Conservation (phyloP, 176 grass and related monocot species). For the Tillandsia fasciculata region DNA sequence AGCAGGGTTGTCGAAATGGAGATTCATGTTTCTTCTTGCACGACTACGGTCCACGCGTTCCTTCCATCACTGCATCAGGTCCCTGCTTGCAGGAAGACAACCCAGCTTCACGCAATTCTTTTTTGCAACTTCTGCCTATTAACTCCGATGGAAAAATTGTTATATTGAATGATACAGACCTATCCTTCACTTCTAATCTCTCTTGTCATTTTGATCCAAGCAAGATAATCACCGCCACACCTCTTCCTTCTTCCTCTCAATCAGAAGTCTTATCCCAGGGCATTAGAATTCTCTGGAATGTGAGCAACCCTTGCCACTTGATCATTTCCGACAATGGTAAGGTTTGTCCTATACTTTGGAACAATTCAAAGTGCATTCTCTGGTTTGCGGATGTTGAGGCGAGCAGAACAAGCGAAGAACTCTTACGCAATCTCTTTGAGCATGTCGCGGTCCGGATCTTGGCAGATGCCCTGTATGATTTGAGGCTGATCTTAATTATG, state of each 20-base stretch:
- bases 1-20: conserved; percentile 77
- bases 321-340: conserved; percentile 28
- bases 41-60: conserved; percentile 21
- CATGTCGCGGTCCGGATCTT: conserved; percentile 52
- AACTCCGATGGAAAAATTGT: conserved; percentile 39
- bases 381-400: conserved; percentile 61
- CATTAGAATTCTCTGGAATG: conserved; percentile 42
- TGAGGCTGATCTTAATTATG: conserved; percentile 64
- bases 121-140: conserved; percentile 12
- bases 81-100: conserved; percentile 46
- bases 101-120: conserved; percentile 8
- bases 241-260: conserved; percentile 22
- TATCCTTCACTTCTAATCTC: conserved; percentile 50
- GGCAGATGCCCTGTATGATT: conserved; percentile 36
- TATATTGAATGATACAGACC: conserved; percentile 59
- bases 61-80: conserved; percentile 24
- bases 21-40: conserved; percentile 61
- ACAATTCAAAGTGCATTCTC: conserved; percentile 37
- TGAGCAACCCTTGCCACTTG: conserved; percentile 35
- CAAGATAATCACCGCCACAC: conserved; percentile 58
- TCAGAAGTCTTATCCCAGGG: conserved; percentile 28
- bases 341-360: conserved; percentile 44
- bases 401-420: conserved; percentile 20
- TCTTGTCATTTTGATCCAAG: conserved; percentile 39
- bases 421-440: conserved; percentile 59